Base-by-base conservation (phyloP, 1,139 yeast genomes). In the Yamadazyma trypodendri region DNA sequence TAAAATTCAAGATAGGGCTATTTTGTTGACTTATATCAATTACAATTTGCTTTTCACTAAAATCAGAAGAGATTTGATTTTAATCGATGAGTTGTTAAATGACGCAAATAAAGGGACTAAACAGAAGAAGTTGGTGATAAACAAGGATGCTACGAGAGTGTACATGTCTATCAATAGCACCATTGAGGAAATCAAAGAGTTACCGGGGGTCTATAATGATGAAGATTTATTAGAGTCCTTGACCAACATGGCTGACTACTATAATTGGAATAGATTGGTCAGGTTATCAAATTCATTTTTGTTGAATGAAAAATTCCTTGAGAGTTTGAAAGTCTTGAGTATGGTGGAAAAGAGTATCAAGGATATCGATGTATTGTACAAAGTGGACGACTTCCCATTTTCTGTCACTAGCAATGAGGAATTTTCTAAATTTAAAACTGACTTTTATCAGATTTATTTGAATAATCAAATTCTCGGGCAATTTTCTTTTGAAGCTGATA, bases 161-260 rank as follows among this genome's bases (percentile, higher is more conserved):
- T 77, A 69, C 48, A 75, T 69, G 40, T 65, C 72, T 11, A 72
- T 80, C 35, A 55, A 74, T 14, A 36, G 65, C 23, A 72, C 78
- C 25, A 60, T 82, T 21, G 63, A 62, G 6, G 83, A 84, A 48
- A 61, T 88, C 35, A 69, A 75, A 52, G 95, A 87, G 44, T 71
- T 90, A 38, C 96, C 97, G 0, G 97, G 97, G 69, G 95, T 90
- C 16, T 81, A 84, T 54, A 85, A 86, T 41, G 96, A 88, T 54
- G 94, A 85, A 39, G 82, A 75, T 24, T 68, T 90, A 39, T 58
- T 65, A 45, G 60, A 63, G 13, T 76, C 85, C 10, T 65, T 89
- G 39, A 75, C 70, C 15, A 55, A 69, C 13, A 60, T 84, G 51
- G 63, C 63, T 24, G 52, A 54, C n/a, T 84, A 63, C 49, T 82